Evolutionary conservation across 2,329 filamentous ascomycete species (phyloP), one percentile per base, ranked within the genome.

Genomic region (Pseudogymnoascus sp.): DNA sequence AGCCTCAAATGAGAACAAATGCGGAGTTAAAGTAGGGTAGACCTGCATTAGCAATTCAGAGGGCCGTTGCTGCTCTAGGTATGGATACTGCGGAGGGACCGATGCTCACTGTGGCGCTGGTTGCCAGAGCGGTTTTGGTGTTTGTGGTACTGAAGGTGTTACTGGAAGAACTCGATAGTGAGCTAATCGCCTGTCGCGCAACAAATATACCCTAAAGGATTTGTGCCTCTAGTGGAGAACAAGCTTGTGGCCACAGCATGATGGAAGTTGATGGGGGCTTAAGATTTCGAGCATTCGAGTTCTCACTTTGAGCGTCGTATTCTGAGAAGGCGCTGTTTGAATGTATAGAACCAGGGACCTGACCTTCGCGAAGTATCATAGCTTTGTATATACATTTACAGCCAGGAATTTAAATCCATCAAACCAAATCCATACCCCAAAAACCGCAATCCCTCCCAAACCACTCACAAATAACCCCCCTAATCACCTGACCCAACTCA

Each of bases 31-130:
- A 56, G 29, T 56, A 19, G n/a, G 10, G 10, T n/a, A 56, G 50
- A 21, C 50, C 17, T 56, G 50, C 17, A 56, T 33, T 19, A 3
- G 3, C 1, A 13, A 56, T 56, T 2, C 10, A 31, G 17, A 15
- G 9, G 29, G 50, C n/a, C n/a, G 29, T 17, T 80, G 79, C 72
- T 81, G 79, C 71, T 79, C 76, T 15, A 70, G 68, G 63, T 70
- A 71, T 65, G 70, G 76, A 59, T 73, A 71, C 68, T 81, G 79
- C 63, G 75, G 76, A 5, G 70, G 68, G 44, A 73, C 72, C 65
- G 70, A 68, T 35, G 68, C 71, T 31, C 73, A 76, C 64, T 78
- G 77, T 66, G 71, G 70, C 10, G 72, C 71, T 40, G 74, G 73
- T 13, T 78, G 76, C 67, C 73, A 77, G 68, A 62, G 65, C 7